Percentiles rank a stretch among this genome's conserved stretches.
phyloP scores from a whole-genome alignment of 75 land plant genomes.

The Chamaecyparis obtusa region DNA sequence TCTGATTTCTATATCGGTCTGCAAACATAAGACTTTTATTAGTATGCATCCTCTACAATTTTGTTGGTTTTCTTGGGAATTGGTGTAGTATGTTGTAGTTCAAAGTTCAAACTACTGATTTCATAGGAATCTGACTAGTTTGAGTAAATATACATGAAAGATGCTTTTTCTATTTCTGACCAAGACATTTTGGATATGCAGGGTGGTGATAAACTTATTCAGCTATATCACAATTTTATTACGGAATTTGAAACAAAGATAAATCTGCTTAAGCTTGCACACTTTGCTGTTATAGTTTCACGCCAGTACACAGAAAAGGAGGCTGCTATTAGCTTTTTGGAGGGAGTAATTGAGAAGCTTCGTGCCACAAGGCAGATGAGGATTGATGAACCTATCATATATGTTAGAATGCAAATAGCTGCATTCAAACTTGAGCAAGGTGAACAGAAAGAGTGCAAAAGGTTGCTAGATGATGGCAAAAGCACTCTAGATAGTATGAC shows the following conservation, averaged over 20 bases:
- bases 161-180: background rate
- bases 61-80: background rate
- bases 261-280: constrained; percentile 94
- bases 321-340: constrained; percentile 80
- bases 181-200: constrained; percentile 28
- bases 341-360: constrained; percentile 87
- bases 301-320: constrained; percentile 83
- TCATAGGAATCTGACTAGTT: background rate
- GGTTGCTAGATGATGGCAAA: constrained; percentile 85
- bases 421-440: constrained; percentile 76
- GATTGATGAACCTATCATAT: constrained; percentile 89
- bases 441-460: constrained; percentile 83
- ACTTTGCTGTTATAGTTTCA: constrained; percentile 89
- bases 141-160: background rate
- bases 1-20: background rate
- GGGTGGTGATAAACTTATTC: constrained; percentile 95
- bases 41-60: background rate
- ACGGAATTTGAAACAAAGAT: constrained; percentile 96
- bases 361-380: constrained; percentile 52
- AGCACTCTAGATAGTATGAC: constrained; percentile 91
- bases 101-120: background rate
- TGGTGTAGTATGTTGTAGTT: background rate
- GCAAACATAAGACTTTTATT: background rate
- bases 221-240: constrained; percentile 92
- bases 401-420: constrained; percentile 93